These are phyloP conservation scores for Aspergillus pseudoglaucus DNA, from an alignment of 2,329 filamentous ascomycete species.

Conservation along the genomic window DNA sequence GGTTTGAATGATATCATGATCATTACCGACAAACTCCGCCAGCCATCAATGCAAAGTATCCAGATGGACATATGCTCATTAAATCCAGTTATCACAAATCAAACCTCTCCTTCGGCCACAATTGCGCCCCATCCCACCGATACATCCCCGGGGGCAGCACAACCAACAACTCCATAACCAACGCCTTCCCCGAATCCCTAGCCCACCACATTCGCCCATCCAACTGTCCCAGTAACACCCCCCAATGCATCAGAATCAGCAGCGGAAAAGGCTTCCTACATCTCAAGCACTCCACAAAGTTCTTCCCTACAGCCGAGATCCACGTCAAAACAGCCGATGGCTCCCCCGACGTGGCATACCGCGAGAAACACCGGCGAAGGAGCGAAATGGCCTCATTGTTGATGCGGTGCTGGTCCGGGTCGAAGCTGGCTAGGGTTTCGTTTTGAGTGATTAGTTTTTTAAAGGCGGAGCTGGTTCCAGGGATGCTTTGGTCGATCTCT, in stretches of 20 bases:
- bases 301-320: conserved; percentile 25
- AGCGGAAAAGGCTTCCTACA: conserved; percentile 24
- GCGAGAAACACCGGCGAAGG: conserved; percentile 23
- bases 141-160: conserved; percentile 13
- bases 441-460: conserved; percentile 21
- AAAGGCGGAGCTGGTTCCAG: conserved; percentile 20
- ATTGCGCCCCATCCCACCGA: conserved; percentile 21
- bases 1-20: too few species aligned
- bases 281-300: conserved; percentile 25
- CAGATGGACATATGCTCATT: too few species aligned
- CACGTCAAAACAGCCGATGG: conserved; percentile 28
- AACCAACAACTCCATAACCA: conserved; percentile 22
- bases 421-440: conserved; percentile 18
- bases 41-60: too few species aligned
- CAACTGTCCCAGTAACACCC: conserved; percentile 25
- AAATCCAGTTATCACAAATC: conserved; percentile 11
- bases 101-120: conserved; percentile 26
- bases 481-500: conserved; percentile 13
- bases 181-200: conserved; percentile 21
- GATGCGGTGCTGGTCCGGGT: conserved; percentile 22
- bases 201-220: conserved; percentile 31
- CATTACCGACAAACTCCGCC: too few species aligned
- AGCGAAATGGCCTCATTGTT: conserved; percentile 23
- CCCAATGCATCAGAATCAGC: conserved; percentile 32
- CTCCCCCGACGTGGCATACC: conserved; percentile 17